phyloP scores from a whole-genome alignment of 2,329 filamentous ascomycete species.

The Penicillium sp. region DNA sequence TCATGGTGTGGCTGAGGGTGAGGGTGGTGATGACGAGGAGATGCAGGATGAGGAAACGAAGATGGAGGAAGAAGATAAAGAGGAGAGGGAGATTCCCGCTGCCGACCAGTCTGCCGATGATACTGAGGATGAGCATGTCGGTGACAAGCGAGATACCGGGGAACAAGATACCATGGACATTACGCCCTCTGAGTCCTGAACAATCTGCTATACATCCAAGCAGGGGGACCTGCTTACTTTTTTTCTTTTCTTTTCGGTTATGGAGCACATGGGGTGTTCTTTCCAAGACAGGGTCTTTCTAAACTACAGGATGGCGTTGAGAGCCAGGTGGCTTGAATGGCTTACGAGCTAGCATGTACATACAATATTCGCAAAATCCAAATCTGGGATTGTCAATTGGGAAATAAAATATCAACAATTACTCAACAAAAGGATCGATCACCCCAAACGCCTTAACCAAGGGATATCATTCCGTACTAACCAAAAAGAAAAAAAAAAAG shows the following conservation, averaged over 20 bases:
- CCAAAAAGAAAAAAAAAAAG: not conserved
- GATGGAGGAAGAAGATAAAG: slow-evolving; percentile 6
- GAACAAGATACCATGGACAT: slow-evolving; percentile 16
- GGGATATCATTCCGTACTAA: slow-evolving; percentile 17
- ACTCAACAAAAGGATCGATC: not conserved
- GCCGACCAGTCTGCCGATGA: slow-evolving; percentile 6
- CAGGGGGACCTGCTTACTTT: not conserved
- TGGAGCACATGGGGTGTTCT: not conserved
- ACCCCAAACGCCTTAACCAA: slow-evolving; percentile 14
- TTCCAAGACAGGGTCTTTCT: not conserved
- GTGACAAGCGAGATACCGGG: slow-evolving; percentile 6
- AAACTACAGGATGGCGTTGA: not conserved
- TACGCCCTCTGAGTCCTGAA: slow-evolving; percentile 6
- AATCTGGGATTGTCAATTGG: not conserved
- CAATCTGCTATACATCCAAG: not conserved
- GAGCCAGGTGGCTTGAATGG: not conserved
- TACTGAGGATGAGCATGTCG: slow-evolving; percentile 7
- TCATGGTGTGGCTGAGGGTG: slow-evolving; percentile 14
- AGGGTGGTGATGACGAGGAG: slow-evolving; percentile 16
- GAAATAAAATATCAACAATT: not conserved
- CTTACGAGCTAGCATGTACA: slow-evolving; percentile 9
- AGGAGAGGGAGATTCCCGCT: not conserved
- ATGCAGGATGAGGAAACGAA: slow-evolving; percentile 17
- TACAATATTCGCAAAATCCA: slow-evolving; percentile 2
- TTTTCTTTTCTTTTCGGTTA: not conserved